phyloP scores from a whole-genome alignment of 306 rosid species.

The Cucurbita ficifolia region DNA sequence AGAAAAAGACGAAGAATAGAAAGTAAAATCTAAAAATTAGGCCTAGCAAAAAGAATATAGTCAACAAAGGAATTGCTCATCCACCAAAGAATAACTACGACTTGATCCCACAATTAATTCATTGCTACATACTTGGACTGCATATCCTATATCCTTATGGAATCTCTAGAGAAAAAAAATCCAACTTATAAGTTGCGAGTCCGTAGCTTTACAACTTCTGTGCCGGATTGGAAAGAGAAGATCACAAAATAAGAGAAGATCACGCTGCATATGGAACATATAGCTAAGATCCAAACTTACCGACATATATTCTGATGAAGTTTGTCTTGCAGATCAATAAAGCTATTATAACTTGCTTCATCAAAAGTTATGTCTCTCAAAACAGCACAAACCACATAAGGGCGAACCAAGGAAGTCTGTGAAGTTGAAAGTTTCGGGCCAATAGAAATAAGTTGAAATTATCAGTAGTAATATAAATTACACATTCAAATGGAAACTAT shows the following conservation, averaged over 20 bases:
- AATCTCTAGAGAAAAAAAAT: neutral
- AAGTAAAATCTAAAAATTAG: neutral
- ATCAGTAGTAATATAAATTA: neutral
- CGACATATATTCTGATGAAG: slow-evolving; percentile 91
- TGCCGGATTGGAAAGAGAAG: neutral
- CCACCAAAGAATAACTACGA: neutral
- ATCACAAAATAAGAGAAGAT: neutral
- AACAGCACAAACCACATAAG: slow-evolving; percentile 67
- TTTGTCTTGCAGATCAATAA: slow-evolving; percentile 93
- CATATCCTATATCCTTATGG: neutral
- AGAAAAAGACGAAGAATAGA: neutral
- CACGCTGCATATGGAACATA: neutral
- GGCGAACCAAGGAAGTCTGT: slow-evolving; percentile 70
- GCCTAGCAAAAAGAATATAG: neutral
- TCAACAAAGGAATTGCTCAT: neutral
- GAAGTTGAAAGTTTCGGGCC: slow-evolving; percentile 10
- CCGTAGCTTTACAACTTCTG: neutral
- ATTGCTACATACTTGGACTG: neutral
- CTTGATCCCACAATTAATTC: neutral
- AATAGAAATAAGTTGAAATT: neutral
- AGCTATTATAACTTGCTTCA: slow-evolving; percentile 70
- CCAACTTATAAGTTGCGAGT: neutral
- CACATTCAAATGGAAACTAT: neutral
- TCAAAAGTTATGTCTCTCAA: slow-evolving; percentile 65
- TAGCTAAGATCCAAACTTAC: slow-evolving; percentile 21